Conservation (phyloP, 2,329 filamentous ascomycete genomes). For the Magnaporthiopsis poae region DNA sequence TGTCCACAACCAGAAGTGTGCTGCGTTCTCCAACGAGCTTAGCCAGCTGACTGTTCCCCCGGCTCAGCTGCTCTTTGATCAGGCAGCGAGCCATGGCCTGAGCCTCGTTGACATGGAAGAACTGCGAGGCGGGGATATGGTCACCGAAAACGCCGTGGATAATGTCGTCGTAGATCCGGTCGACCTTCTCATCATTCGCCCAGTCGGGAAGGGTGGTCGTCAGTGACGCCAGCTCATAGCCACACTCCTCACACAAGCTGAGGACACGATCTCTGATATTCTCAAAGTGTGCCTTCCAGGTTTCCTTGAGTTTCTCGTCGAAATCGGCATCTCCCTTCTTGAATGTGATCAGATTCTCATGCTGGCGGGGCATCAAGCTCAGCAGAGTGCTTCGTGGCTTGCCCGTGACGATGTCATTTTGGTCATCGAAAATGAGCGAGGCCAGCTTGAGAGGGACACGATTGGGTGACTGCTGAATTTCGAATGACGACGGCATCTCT, state of each 20-base stretch:
- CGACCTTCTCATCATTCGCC: slow-evolving; percentile 4
- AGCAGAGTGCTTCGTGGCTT: slow-evolving; percentile 1
- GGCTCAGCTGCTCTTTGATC: background rate
- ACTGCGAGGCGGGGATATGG: background rate
- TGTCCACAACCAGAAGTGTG: background rate
- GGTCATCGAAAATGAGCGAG: background rate
- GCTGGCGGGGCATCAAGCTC: background rate
- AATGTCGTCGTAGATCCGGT: background rate
- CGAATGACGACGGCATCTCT: background rate
- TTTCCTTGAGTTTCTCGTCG: background rate
- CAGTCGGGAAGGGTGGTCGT: background rate
- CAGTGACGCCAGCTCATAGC: background rate
- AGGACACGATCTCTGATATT: background rate
- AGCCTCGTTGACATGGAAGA: background rate
- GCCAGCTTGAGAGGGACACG: background rate
- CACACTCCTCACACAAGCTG: background rate
- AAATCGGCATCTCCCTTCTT: background rate
- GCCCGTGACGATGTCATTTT: background rate
- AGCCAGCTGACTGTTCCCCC: background rate
- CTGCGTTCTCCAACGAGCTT: background rate
- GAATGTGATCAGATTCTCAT: background rate
- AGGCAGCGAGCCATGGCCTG: slow-evolving; percentile 3
- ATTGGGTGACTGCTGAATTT: background rate
- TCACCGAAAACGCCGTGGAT: background rate
- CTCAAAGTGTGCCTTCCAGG: background rate